These are phyloP conservation scores for Helminthosporium solani DNA, from an alignment of 2,329 filamentous ascomycete genomes.

Conservation along the genomic window DNA sequence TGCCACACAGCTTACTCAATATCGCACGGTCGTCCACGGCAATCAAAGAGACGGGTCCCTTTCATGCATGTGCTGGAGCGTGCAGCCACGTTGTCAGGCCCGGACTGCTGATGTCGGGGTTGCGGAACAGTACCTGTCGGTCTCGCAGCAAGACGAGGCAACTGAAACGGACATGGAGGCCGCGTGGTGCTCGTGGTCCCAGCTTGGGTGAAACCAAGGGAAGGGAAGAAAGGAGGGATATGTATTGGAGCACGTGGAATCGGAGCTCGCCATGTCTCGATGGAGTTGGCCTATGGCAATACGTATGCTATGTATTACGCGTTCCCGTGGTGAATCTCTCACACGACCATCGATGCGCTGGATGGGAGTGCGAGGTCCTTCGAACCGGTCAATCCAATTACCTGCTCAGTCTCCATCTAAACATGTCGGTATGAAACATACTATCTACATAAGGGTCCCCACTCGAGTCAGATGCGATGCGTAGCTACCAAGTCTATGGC, in stretches of 20 bases:
- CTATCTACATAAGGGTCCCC: neutral
- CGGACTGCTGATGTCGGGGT: neutral
- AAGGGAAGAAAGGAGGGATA: neutral
- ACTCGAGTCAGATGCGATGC: neutral
- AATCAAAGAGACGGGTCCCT: neutral
- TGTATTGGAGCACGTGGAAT: neutral
- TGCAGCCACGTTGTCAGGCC: constrained; percentile 9
- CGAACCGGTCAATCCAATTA: neutral
- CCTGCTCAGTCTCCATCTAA: neutral
- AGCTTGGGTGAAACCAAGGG: neutral
- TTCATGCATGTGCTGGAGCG: neutral
- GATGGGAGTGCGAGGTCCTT: neutral
- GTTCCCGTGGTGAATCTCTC: neutral
- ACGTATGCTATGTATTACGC: neutral
- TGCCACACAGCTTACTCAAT: neutral
- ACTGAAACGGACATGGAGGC: neutral
- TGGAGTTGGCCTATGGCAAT: neutral
- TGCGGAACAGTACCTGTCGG: neutral
- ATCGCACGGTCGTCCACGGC: constrained; percentile 4
- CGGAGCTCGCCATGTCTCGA: neutral
- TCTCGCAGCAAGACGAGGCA: neutral
- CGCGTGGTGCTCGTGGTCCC: neutral
- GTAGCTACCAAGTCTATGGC: neutral
- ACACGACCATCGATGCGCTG: neutral
- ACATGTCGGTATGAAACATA: neutral